These are phyloP conservation scores for Mollisiaceae sp. DNA, from an alignment of 2,329 filamentous ascomycete species.

Conservation along the genomic window DNA sequence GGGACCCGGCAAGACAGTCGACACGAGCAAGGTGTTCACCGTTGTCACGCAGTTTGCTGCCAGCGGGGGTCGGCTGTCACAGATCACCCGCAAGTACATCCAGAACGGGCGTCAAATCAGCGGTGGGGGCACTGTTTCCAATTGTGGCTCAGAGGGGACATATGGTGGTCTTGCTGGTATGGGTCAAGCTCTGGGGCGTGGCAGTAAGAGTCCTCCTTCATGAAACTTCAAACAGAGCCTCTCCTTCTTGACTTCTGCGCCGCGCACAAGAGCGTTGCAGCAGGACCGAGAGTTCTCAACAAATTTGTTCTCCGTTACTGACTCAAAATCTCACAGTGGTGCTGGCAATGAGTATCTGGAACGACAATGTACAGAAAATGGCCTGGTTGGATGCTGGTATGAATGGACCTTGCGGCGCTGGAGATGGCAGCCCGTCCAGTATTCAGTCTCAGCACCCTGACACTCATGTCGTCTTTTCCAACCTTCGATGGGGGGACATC, in stretches of 20 bases:
- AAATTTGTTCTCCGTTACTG: slow-evolving; percentile 1
- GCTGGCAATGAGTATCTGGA: slow-evolving; percentile 64
- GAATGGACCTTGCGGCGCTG: slow-evolving; percentile 58
- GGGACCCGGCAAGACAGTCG: slow-evolving; percentile 42
- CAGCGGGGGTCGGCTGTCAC: slow-evolving; percentile 46
- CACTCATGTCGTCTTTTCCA: slow-evolving; percentile 59
- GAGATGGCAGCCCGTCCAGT: slow-evolving; percentile 55
- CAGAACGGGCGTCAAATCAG: slow-evolving; percentile 56
- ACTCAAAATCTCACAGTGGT: slow-evolving; percentile 52
- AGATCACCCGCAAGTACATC: slow-evolving; percentile 56
- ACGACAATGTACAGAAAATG: slow-evolving; percentile 66
- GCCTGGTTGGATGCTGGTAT: slow-evolving; percentile 64
- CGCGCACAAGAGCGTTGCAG: too few species aligned
- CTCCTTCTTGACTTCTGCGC: too few species aligned
- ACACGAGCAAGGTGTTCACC: slow-evolving; percentile 50
- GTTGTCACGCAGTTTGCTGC: slow-evolving; percentile 61
- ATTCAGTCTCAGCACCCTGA: slow-evolving; percentile 54
- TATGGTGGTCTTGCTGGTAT: slow-evolving; percentile 61
- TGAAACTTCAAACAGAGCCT: neutral
- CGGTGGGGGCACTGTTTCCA: slow-evolving; percentile 57
- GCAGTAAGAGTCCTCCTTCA: slow-evolving; percentile 38
- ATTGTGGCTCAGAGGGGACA: slow-evolving; percentile 50
- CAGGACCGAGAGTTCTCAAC: neutral
- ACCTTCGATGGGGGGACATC: slow-evolving; percentile 65
- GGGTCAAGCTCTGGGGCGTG: slow-evolving; percentile 55